These are phyloP conservation scores for Talaromyces liani DNA, from an alignment of 495 filamentous ascomycete species.

Conservation along the genomic window DNA sequence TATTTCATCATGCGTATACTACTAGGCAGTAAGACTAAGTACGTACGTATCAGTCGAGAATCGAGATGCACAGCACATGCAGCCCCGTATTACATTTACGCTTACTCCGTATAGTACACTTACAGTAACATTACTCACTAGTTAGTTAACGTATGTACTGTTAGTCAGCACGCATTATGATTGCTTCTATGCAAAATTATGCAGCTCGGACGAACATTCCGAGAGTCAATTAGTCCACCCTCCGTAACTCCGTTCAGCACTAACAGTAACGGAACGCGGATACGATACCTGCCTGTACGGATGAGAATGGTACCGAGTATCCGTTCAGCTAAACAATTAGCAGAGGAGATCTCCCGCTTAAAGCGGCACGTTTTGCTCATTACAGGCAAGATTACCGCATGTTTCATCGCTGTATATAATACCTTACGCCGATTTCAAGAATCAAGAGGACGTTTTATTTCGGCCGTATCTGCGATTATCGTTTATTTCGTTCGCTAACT, in stretches of 20 bases:
- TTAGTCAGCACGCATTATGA: not conserved
- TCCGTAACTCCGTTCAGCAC: not conserved
- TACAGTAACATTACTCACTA: not conserved
- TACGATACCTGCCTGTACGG: not conserved
- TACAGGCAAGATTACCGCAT: not conserved
- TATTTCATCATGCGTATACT: not conserved
- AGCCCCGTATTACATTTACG: not conserved
- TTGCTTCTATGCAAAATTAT: not conserved
- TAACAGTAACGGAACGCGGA: not conserved
- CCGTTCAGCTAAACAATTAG: not conserved
- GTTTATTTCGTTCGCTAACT: not conserved
- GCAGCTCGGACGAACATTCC: not conserved
- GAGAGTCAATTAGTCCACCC: not conserved
- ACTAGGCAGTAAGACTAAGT: too few species aligned
- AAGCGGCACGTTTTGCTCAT: not conserved
- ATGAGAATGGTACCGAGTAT: not conserved
- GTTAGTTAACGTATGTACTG: not conserved
- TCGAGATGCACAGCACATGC: not conserved
- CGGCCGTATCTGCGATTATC: not conserved
- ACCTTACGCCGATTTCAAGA: not conserved
- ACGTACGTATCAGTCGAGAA: not conserved
- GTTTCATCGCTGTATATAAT: not conserved
- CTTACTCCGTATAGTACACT: not conserved
- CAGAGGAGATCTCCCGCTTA: slow-evolving; percentile 7
- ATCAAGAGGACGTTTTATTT: not conserved